These are phyloP conservation scores for Nitzschia sp. DNA, from an alignment of 108 stramenopile genomes.

Conservation along the genomic window DNA sequence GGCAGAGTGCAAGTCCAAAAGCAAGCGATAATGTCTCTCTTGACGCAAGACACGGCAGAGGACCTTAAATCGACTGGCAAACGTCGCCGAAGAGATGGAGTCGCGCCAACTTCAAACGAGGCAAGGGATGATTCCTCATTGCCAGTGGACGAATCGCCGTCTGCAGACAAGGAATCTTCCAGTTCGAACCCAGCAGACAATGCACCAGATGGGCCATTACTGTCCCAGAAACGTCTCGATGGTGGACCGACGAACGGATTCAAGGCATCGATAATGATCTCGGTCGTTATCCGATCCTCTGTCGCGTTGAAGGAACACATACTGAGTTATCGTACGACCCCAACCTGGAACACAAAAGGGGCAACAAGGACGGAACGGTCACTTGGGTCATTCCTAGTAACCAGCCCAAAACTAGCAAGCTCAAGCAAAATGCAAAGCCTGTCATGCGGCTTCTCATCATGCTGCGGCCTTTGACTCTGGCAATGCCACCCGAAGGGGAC, in stretches of 20 bases:
- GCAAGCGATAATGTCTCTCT: no score
- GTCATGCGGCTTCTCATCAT: slow-evolving; percentile 32
- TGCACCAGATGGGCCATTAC: no score
- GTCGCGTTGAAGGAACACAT: slow-evolving; percentile 50
- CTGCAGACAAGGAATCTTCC: no score
- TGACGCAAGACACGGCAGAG: no score
- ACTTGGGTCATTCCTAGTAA: slow-evolving; percentile 1
- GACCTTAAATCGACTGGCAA: no score
- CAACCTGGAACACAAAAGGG: slow-evolving; percentile 22
- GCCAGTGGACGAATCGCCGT: no score
- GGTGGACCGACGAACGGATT: slow-evolving; percentile 55
- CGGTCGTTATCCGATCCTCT: slow-evolving; percentile 49
- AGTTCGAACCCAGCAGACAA: no score
- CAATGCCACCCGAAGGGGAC: slow-evolving; percentile 28
- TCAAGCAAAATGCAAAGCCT: neutral
- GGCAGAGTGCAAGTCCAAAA: no score
- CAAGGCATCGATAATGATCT: slow-evolving; percentile 7
- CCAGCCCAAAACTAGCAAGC: slow-evolving; percentile 3
- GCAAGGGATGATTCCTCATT: no score
- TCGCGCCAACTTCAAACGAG: no score
- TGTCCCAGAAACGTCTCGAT: no score
- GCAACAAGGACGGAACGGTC: slow-evolving; percentile 18
- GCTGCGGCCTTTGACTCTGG: slow-evolving; percentile 44
- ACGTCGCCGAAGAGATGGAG: no score
- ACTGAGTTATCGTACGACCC: slow-evolving; percentile 62